Conservation (phyloP, 768 basidiomycete genomes). For the Suillus lakei region DNA sequence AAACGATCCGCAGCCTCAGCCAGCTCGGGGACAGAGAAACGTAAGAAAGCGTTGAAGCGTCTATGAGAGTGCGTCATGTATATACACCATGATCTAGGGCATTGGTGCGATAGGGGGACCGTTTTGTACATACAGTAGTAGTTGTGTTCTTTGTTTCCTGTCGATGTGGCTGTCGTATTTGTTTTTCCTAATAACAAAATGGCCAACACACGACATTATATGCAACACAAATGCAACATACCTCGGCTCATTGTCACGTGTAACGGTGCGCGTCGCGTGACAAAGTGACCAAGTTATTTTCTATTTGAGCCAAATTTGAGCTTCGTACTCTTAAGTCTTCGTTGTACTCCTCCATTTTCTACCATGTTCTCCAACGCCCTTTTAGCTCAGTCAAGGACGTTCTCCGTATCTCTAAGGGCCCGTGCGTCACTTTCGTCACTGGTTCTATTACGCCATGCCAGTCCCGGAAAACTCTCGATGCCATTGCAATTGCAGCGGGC, state of each 20-base stretch:
- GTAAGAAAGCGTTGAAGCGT: constrained; percentile 88
- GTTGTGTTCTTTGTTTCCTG: constrained; percentile 1
- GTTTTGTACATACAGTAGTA: not conserved
- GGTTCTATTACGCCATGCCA: constrained; percentile 13
- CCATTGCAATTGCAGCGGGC: constrained; percentile 15
- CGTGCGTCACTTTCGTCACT: constrained; percentile 21
- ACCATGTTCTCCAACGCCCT: constrained; percentile 29
- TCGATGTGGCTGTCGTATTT: constrained; percentile 5
- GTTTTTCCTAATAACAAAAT: constrained; percentile 1
- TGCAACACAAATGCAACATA: no score
- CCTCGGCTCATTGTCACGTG: not conserved
- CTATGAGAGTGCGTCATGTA: constrained; percentile 44
- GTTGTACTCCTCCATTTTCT: not conserved
- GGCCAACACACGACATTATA: not conserved
- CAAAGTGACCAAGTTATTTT: constrained; percentile 5
- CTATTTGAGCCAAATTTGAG: constrained; percentile 1
- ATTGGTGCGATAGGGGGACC: not conserved
- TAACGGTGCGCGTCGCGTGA: constrained; percentile 24
- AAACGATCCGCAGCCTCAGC: constrained; percentile 66
- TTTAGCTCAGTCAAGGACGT: constrained; percentile 20
- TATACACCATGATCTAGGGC: constrained; percentile 8
- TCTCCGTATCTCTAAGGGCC: constrained; percentile 14
- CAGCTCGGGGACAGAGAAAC: constrained; percentile 70
- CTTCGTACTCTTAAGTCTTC: not conserved
- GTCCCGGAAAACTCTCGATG: constrained; percentile 1